These are phyloP conservation scores for Colletotrichum lupini DNA, from an alignment of 2,329 filamentous ascomycete species.

Conservation along the genomic window DNA sequence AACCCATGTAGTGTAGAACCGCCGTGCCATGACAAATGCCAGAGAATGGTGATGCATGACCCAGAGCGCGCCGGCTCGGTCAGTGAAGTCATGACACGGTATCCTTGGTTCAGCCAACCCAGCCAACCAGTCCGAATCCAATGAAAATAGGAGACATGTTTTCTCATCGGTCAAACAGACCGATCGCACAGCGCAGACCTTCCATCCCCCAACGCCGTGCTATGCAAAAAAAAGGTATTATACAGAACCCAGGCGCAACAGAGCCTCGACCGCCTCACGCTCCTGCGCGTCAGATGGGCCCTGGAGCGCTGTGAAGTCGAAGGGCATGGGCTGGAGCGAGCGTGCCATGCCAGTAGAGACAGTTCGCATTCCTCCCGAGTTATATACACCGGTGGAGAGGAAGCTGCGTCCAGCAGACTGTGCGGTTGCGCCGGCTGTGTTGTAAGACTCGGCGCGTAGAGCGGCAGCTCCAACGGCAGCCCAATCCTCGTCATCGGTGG, in stretches of 20 bases:
- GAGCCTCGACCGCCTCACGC: constrained; percentile 83
- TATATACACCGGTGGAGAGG: constrained; percentile 61
- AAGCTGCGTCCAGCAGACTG: constrained; percentile 55
- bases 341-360: constrained; percentile 67
- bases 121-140: constrained; percentile 18
- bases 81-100: constrained; percentile 44
- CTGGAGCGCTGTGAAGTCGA: constrained; percentile 63
- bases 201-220: constrained; percentile 58
- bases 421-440: constrained; percentile 62
- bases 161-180: constrained; percentile 21
- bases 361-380: constrained; percentile 56
- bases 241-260: constrained; percentile 84
- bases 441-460: constrained; percentile 76
- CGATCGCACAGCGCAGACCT: constrained; percentile 28
- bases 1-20: constrained; percentile 21
- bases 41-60: constrained; percentile 38
- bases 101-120: constrained; percentile 42
- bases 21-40: constrained; percentile 46
- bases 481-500: constrained; percentile 98
- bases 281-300: constrained; percentile 75
- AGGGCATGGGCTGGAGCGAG: constrained; percentile 60
- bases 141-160: constrained; percentile 22
- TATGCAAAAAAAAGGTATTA: constrained; percentile 66
- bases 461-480: constrained; percentile 88
- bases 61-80: constrained; percentile 46